A percentile compares a stretch with the other conserved stretches of the same genome.
These are phyloP conservation scores for Phytopythium sindhum DNA, from an alignment of 352 stramenopile genomes.

Conservation along the genomic window DNA sequence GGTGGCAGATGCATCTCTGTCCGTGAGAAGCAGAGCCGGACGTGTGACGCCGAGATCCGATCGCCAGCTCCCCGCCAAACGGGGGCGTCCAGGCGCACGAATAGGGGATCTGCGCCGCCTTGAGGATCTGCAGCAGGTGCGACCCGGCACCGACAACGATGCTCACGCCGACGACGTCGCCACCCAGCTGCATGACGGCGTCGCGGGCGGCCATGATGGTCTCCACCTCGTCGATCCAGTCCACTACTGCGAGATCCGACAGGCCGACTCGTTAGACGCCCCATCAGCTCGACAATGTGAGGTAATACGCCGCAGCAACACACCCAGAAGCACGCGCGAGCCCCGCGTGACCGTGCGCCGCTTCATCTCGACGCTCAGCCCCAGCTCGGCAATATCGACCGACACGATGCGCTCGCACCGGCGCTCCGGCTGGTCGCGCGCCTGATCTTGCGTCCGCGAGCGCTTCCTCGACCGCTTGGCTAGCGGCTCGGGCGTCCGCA, in stretches of 20 bases:
- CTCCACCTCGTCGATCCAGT: slow-evolving; percentile 56
- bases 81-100: slow-evolving; percentile 51
- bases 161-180: slow-evolving; percentile 46
- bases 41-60: background rate
- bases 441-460: background rate
- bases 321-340: slow-evolving; percentile 29
- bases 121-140: slow-evolving; percentile 32
- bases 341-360: slow-evolving; percentile 16
- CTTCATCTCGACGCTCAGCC: slow-evolving; percentile 28
- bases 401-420: slow-evolving; percentile 25
- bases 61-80: slow-evolving; percentile 25
- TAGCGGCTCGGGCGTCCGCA: slow-evolving; percentile 10
- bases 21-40: slow-evolving; percentile 2
- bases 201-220: slow-evolving; percentile 38
- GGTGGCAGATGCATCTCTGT: slow-evolving; percentile 17
- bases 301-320: background rate
- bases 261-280: too few species aligned
- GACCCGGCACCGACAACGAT: slow-evolving; percentile 42
- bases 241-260: slow-evolving; percentile 21
- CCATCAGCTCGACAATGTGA: background rate
- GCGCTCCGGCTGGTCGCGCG: background rate
- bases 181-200: slow-evolving; percentile 31
- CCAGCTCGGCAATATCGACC: slow-evolving; percentile 19
- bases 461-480: slow-evolving; percentile 1
- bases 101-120: slow-evolving; percentile 30